Percentiles rank a stretch among this genome's conserved stretches.
Conservation (phyloP, 2,329 filamentous ascomycete genomes). For the Fusarium beomiforme region DNA sequence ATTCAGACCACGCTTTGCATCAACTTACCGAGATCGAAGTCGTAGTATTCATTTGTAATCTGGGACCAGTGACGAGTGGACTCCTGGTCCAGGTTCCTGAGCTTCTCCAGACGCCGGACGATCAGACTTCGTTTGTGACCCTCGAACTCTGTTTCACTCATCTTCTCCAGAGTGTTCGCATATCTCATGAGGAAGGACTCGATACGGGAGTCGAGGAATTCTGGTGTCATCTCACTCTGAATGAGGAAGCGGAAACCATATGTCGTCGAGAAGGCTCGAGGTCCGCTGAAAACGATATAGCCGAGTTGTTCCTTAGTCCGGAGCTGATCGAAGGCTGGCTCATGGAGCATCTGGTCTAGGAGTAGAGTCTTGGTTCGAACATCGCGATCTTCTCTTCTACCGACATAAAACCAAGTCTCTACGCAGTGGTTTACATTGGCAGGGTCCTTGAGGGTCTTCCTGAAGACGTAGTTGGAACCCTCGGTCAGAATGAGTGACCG, state of each 20-base stretch:
- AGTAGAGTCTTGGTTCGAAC: constrained; percentile 82
- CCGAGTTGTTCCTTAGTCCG: constrained; percentile 97
- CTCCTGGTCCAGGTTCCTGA: constrained; percentile 92
- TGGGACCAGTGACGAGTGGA: constrained; percentile 85
- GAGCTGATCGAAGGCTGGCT: constrained; percentile 93
- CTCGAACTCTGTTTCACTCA: constrained; percentile 88
- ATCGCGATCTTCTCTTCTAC: constrained; percentile 73
- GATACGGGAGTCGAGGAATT: constrained; percentile 87
- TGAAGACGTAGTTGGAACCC: constrained; percentile 85
- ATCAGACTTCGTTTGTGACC: constrained; percentile 90
- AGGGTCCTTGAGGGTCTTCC: constrained; percentile 82
- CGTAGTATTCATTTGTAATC: constrained; percentile 85
- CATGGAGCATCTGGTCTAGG: constrained; percentile 89
- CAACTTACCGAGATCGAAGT: constrained; percentile 83
- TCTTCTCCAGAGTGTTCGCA: constrained; percentile 72
- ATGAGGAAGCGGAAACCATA: constrained; percentile 90
- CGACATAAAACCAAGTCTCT: constrained; percentile 79
- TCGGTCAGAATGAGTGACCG: constrained; percentile 81
- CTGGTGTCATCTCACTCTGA: constrained; percentile 87
- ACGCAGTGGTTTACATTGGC: constrained; percentile 91
- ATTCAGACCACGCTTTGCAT: neutral
- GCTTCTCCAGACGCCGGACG: constrained; percentile 85
- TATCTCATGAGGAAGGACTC: constrained; percentile 82
- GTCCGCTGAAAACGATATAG: constrained; percentile 92
- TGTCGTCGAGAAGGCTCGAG: constrained; percentile 76